Percentiles rank a stretch among this genome's conserved stretches.
Evolutionary conservation across 2,329 filamentous ascomycete species (phyloP).

Genomic region (Saccharata proteae): DNA sequence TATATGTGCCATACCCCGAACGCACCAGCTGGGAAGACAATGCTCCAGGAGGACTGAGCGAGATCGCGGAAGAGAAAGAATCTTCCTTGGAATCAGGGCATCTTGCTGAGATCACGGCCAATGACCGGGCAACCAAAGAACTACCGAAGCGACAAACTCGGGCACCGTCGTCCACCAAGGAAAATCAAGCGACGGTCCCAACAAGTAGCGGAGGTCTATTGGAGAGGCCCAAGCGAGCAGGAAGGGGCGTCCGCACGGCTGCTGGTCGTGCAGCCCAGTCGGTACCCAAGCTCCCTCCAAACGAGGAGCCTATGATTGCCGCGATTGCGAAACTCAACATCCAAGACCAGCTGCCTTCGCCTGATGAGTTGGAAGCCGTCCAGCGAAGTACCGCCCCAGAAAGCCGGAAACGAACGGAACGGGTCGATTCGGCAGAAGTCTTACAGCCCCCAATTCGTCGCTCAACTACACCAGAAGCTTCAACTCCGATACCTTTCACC

Average conservation of each 20-base stretch:
- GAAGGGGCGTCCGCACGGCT: too few species aligned
- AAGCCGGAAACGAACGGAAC: conserved; percentile 4
- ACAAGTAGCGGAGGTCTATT: conserved; percentile 18
- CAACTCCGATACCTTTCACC: conserved; percentile 19
- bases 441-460: not conserved
- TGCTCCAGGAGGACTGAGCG: conserved; percentile 21
- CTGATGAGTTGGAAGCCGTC: not conserved
- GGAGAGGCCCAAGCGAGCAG: conserved; percentile 26
- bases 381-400: not conserved
- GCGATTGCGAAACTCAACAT: too few species aligned
- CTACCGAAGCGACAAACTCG: conserved; percentile 14
- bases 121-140: conserved; percentile 19
- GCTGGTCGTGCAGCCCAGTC: too few species aligned
- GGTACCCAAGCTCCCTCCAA: too few species aligned
- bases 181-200: conserved; percentile 23
- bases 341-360: conserved; percentile 3
- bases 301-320: too few species aligned
- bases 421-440: conserved; percentile 5
- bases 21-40: conserved; percentile 24
- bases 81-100: conserved; percentile 24
- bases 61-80: conserved; percentile 29
- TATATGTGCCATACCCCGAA: conserved; percentile 35
- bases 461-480: not conserved
- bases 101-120: conserved; percentile 35
- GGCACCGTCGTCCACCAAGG: conserved; percentile 23